Base-by-base conservation (phyloP, 768 basidiomycete genomes). In the Suillus clintonianus region DNA sequence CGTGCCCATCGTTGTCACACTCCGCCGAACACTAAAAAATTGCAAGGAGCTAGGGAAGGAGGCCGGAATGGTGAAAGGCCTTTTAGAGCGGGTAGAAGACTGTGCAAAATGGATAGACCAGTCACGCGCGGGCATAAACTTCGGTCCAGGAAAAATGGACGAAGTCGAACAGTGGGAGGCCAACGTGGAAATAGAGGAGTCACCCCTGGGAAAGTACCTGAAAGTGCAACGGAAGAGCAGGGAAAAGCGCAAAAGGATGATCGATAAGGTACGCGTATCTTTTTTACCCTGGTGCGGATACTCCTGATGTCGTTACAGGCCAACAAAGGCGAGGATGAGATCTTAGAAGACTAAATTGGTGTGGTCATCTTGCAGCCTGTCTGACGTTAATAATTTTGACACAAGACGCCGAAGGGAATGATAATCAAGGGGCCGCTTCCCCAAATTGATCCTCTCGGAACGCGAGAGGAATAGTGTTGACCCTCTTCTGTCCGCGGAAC, bases 81-180 rank as follows among this genome's bases (percentile, higher is more conserved):
- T 99, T 14, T 79, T 97, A 58, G 97, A 98, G 72, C 88, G 94
- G 22, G 77, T 97, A 50, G 95, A 99, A 66, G 92, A 93, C 70
- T 94, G 91, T 65, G 82, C 83, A 15, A 83, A 79, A 64, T 98
- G 90, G 93, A 82, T 92, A 43, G 89, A 93, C 72, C 78, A 84
- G 70, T 83, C 80, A 71, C 81, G 97, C 62, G 86, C 85, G 62
- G 81, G 79, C 24, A 88, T 97, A 3, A 77, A 78, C 27, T 95
- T 99, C 69, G 84, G 86, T 4, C 97, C 97, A 2, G 87, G 85
- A 4, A 86, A 86, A 67, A 73, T 90, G 68, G 77, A 74, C 2
- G 87, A 89, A 45, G 91, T 99, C 5, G 83, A 86, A 60, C 75
- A 79, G 63, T 97, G 93, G 92, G 89, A 94, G 76, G 79, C 77